Evolutionary conservation across 305 asterid genomes (phyloP), one percentile per base, ranked within the genome.

Genomic region (Fraxinus xanthoxyloides): DNA sequence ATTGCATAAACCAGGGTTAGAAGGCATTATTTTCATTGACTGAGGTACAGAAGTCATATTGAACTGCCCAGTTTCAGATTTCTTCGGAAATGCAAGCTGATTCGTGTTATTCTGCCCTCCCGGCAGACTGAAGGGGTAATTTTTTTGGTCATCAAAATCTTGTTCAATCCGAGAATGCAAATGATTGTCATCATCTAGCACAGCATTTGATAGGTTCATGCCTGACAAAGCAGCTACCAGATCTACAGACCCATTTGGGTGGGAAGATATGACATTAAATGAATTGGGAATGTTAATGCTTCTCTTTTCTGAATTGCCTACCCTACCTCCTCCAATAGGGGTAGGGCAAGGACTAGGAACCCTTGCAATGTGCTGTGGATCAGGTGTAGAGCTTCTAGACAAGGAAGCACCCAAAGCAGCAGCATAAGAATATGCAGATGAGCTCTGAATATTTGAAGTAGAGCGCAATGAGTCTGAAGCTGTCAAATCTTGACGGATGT

Each of bases 341-440:
- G 94, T 89, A 61, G 92, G 97, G 86, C 93, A 89, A 77, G 98
- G 99, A 85, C 99, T 97, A 76, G 99, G 98, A 69, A 91, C 97
- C 89, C 96, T 89, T 15, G 93, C 92, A 81, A 92, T 86, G 85
- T 87, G 95, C 76, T 92, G 97, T 79, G 97, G 87, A 88, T 97
- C 98, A 28, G 99, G 99, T 38, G 99, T 97, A 46, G 98, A 88
- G 91, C 99, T 93, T 85, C 98, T 93, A 35, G 99, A 97, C 85
- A 97, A 87, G 72, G 98, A 92, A 56, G 97, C 90, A 83, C 97
- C 98, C 91, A 95, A 83, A 76, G 86, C 99, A 38, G 97, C 96
- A 84, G 99, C 99, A 89, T 97, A 94, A 82, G 99, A 94, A 84
- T 87, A 93, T 75, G 87, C 87, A 81, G 97, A 86, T 67, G 90